These are phyloP conservation scores for Paramecium sexaurelia DNA, from an alignment of 73 alveolate genomes.

Conservation along the genomic window DNA sequence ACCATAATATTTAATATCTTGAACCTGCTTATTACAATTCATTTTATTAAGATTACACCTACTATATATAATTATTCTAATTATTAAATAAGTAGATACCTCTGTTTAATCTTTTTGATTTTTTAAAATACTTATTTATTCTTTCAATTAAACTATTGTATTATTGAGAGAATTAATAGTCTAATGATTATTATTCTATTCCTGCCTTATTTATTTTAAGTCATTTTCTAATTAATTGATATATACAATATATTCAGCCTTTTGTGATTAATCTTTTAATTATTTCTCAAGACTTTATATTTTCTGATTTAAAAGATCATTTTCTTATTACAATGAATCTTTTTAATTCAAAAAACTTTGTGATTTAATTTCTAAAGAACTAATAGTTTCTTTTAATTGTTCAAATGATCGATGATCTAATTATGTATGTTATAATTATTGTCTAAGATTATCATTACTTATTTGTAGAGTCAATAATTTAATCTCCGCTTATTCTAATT, in stretches of 20 bases:
- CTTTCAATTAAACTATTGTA: not conserved
- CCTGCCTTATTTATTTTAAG: not conserved
- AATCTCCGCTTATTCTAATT: constrained; percentile 46
- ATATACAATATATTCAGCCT: not conserved
- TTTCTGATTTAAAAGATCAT: constrained; percentile 17
- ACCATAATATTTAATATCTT: not conserved
- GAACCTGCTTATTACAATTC: not conserved
- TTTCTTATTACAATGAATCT: not conserved
- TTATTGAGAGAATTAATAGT: not conserved
- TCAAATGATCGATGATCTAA: not conserved
- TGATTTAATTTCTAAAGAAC: constrained; percentile 29
- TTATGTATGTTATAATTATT: not conserved
- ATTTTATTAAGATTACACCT: not conserved
- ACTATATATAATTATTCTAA: not conserved
- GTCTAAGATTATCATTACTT: constrained; percentile 42
- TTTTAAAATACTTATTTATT: not conserved
- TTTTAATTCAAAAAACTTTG: not conserved
- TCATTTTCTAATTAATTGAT: not conserved
- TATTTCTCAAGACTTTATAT: not conserved
- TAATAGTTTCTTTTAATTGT: not conserved
- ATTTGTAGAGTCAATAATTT: constrained; percentile 20
- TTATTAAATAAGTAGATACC: not conserved
- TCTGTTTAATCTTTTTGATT: not conserved
- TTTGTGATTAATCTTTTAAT: not conserved
- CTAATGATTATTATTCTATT: not conserved